Evolutionary conservation across 257 asterid species (phyloP), one percentile per base, ranked within the genome.

Genomic region (Perilla frutescens): DNA sequence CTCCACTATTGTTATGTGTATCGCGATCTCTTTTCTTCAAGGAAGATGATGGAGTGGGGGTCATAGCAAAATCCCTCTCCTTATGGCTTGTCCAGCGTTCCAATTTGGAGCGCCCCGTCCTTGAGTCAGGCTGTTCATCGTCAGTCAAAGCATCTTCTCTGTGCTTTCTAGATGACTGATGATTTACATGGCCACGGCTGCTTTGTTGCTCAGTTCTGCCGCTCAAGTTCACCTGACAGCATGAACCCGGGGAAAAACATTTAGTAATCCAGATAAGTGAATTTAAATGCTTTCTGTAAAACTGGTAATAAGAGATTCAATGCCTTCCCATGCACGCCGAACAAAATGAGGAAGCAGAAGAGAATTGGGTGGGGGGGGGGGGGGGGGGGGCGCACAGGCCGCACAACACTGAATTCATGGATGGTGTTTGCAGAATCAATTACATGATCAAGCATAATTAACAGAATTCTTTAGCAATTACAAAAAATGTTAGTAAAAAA

Each of bases 51-150:
- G 88, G 64, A 49, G 80, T 72, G 26, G 80, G 70, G 67, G 76
- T 29, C 60, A 77, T 43, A 59, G 77, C 70, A 40, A 86, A 86
- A 54, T 91, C 96, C 79, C 81, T 86, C 76, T 93, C 98, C 83
- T 87, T 88, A 56, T 93, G 93, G 85, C 96, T 93, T 5, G 92
- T 77, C 97, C 98, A 93, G 20, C 97, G 83, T 77, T 93, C 98
- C 65, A 93, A 70, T 83, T 90, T 90, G 76, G 97, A 88, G 49
- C 96, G 97, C 36, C 96, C 96, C 75, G 59, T 85, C 75, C 74
- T 84, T n/a, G 96, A 83, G 57, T 73, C 85, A 15, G 80, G 68
- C 50, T 75, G 85, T 76, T 88, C 96, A 0, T 90, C 97, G 1
- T 88, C 96, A 14, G 91, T 84, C 69, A 87, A 84, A 71, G 74